Conservation (phyloP, 176 grass and related monocot species). For the Oryza nivara region DNA sequence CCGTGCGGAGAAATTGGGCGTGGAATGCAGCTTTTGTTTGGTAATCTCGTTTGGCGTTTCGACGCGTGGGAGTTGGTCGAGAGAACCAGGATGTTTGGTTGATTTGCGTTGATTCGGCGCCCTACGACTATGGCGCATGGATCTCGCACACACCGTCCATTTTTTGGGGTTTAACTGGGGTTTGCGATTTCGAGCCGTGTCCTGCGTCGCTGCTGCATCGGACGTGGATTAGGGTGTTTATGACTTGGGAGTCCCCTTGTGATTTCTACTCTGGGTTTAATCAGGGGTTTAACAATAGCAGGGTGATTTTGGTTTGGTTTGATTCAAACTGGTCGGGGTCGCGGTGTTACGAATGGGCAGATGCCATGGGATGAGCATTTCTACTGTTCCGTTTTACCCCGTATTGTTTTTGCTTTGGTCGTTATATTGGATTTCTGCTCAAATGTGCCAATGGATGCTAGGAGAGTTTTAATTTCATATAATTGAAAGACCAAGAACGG, state of each 20-base stretch:
- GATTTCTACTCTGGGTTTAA: neutral
- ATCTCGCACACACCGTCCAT: neutral
- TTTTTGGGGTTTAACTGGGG: neutral
- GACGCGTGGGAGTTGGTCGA: neutral
- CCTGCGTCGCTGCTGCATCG: neutral
- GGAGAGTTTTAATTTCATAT: neutral
- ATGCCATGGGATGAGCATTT: neutral
- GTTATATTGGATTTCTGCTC: neutral
- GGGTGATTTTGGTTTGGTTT: neutral
- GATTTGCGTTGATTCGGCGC: neutral
- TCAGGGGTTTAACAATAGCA: neutral
- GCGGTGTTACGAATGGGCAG: neutral
- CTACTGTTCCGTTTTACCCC: neutral
- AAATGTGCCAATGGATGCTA: neutral
- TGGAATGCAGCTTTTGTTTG: neutral
- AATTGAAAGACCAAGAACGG: too few species aligned
- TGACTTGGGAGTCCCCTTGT: neutral
- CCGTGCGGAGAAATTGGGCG: too few species aligned
- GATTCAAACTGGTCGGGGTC: neutral
- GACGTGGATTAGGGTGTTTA: neutral
- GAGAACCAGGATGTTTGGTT: neutral
- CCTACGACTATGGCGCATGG: neutral
- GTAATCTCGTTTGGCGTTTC: too few species aligned
- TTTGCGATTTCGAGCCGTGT: neutral
- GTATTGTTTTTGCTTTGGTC: neutral